phyloP scores from a whole-genome alignment of 1,139 yeast genomes.

The Eremothecium coryli region DNA sequence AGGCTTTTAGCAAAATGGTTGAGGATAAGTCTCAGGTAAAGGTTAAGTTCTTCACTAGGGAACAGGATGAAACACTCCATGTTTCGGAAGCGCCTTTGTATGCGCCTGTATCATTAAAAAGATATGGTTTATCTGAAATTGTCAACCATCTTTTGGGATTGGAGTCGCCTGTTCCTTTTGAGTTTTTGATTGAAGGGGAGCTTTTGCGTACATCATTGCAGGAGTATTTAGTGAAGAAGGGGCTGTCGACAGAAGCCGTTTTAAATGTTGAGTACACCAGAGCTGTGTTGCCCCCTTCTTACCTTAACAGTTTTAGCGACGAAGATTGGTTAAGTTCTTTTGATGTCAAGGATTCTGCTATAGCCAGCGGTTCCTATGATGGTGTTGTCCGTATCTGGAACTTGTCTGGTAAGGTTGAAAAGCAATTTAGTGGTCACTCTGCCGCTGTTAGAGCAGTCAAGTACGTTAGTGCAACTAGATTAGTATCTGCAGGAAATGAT shows the following conservation, averaged over 20 bases:
- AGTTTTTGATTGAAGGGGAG: conserved; percentile 80
- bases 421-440: conserved; percentile 79
- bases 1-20: conserved; percentile 26
- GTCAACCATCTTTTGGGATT: conserved; percentile 73
- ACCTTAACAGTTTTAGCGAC: conserved; percentile 75
- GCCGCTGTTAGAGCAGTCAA: conserved; percentile 76
- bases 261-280: conserved; percentile 81
- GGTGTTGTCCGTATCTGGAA: conserved; percentile 90
- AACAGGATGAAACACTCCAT: conserved; percentile 59
- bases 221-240: conserved; percentile 66
- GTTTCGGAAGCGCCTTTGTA: conserved; percentile 78
- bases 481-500: conserved; percentile 84
- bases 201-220: conserved; percentile 69
- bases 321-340: conserved; percentile 95
- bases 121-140: conserved; percentile 90
- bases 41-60: conserved; percentile 78
- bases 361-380: conserved; percentile 86
- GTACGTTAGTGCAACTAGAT: conserved; percentile 65
- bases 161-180: conserved; percentile 74
- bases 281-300: conserved; percentile 89
- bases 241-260: conserved; percentile 73
- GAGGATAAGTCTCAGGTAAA: conserved; percentile 47
- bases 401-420: conserved; percentile 70
- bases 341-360: conserved; percentile 37
- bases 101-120: conserved; percentile 76